Evolutionary conservation across 345 rosid species (phyloP), one percentile per base, ranked within the genome.

Genomic region (Syzygium aqueum): DNA sequence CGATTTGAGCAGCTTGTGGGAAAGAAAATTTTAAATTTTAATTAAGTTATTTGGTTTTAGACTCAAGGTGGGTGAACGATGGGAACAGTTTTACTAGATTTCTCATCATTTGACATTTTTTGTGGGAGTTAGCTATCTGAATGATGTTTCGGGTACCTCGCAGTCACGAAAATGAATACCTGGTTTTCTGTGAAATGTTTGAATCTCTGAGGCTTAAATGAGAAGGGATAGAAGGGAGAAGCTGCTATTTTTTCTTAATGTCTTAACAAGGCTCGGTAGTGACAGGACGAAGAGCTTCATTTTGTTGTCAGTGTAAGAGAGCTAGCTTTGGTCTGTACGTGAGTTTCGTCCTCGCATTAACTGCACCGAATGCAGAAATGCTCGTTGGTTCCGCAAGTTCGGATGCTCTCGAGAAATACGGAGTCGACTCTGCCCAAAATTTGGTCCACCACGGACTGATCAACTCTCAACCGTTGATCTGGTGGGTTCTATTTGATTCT

Each of bases 401-500:
- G 78, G 78, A 67, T 16, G 78, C 78, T 30, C 78, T 67, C 4
- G 78, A 33, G 77, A 33, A 65, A 21, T 17, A 65, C 22, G 2
- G 77, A 4, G 22, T 65, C 2, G 78, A 73, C 25, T 8, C 46
- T 67, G 17, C 22, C 77, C 17, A 4, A 17, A 73, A 73, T 30
- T 33, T 10, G 46, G 46, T 73, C 25, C 0, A 11, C 46, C 2
- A 0, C 5, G 2, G 80, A 33, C 4, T 2, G 1, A 17, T 40
- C 11, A 6, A 37, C 27, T 33, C 25, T 33, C 1, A 10, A 37
- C 27, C 3, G 3, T 73, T 21, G 46, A 73, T 73, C 27, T 21
- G 22, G 27, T 9, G 14, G 27, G 49, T 1, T 10, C 1, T 19
- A 73, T 1, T 2, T 0, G 8, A 73, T 1, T 2, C 1, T 4